phyloP scores from a whole-genome alignment of 2,329 filamentous ascomycete species.

The Knoxdaviesia proteae region DNA sequence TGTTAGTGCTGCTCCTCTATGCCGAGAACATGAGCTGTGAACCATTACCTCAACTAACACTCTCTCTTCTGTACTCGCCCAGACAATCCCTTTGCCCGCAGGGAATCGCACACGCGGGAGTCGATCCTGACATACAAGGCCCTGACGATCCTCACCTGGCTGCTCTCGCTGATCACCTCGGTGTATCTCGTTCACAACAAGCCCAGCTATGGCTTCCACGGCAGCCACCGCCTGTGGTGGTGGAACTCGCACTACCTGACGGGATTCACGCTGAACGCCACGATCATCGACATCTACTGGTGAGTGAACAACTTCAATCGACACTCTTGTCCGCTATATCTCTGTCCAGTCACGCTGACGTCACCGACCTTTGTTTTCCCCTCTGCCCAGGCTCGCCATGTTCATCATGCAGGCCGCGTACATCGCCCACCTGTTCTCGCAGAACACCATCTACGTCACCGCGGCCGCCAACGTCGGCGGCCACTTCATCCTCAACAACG shows the following conservation, averaged over 20 bases:
- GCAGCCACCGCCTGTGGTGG: constrained; percentile 49
- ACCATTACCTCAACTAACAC: background rate
- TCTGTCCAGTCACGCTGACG: too few relatives aligned
- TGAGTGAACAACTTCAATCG: constrained; percentile 12
- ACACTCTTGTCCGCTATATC: too few relatives aligned
- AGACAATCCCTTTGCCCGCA: constrained; percentile 61
- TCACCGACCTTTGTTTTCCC: background rate
- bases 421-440: constrained; percentile 54
- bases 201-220: constrained; percentile 39
- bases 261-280: constrained; percentile 53
- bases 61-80: constrained; percentile 2
- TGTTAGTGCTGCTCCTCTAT: background rate
- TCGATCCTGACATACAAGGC: constrained; percentile 55
- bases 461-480: constrained; percentile 62
- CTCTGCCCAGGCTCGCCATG: constrained; percentile 40
- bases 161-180: constrained; percentile 48
- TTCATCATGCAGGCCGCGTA: constrained; percentile 61
- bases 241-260: constrained; percentile 47
- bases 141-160: constrained; percentile 53
- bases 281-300: constrained; percentile 57
- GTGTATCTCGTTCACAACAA: constrained; percentile 52
- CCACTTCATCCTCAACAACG: constrained; percentile 73
- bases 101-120: constrained; percentile 39
- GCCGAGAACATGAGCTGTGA: background rate
- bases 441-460: constrained; percentile 38